phyloP scores from a whole-genome alignment of 306 rosid genomes.

The Styphnolobium japonicum region DNA sequence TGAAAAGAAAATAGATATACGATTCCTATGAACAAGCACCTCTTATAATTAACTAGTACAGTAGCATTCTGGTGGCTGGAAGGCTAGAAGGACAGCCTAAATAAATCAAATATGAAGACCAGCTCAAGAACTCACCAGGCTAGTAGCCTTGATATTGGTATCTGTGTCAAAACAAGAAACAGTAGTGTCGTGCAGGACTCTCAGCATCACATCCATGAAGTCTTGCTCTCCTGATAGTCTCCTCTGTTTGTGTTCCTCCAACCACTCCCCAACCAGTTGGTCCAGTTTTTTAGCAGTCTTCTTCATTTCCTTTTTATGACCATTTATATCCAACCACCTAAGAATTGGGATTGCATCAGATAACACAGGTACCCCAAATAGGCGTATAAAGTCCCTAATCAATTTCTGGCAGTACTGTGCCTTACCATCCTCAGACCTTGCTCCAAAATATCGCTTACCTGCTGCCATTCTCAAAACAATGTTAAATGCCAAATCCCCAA shows the following conservation, averaged over 20 bases:
- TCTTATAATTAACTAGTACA: background rate
- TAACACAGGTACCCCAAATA: constrained; percentile 19
- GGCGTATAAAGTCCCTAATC: background rate
- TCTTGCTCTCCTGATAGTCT: constrained; percentile 18
- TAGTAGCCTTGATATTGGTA: constrained; percentile 15
- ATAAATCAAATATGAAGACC: background rate
- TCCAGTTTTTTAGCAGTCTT: constrained; percentile 24
- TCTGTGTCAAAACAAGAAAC: constrained; percentile 8
- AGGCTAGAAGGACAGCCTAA: background rate
- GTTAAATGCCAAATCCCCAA: constrained; percentile 24
- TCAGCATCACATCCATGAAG: constrained; percentile 28
- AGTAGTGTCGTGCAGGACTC: background rate
- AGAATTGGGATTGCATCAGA: constrained; percentile 22
- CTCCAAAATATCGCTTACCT: constrained; percentile 9
- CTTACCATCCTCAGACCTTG: background rate
- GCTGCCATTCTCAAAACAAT: constrained; percentile 8
- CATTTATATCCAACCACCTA: constrained; percentile 29
- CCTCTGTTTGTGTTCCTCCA: constrained; percentile 30
- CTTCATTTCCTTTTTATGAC: constrained; percentile 24
- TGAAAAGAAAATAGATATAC: background rate
- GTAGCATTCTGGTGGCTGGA: background rate
- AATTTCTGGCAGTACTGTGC: background rate
- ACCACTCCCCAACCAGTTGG: background rate
- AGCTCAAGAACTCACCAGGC: background rate
- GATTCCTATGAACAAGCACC: background rate